Base-by-base conservation (phyloP, 768 basidiomycete genomes). In the Auriscalpium vulgare region DNA sequence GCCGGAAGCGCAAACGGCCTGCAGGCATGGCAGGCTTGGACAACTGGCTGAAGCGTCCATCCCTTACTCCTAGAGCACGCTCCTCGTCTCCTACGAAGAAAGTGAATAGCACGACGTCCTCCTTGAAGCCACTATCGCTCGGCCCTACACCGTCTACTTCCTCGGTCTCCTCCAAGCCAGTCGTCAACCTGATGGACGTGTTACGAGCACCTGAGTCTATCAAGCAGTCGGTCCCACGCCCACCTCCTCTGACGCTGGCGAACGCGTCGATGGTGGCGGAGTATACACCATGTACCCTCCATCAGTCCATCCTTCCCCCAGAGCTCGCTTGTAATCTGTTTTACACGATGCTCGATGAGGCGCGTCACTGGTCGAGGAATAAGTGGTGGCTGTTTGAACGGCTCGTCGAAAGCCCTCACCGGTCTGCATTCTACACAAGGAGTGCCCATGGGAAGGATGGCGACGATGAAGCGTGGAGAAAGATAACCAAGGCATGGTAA, bases 341-440 rank as follows among this genome's bases (percentile, higher is more conserved):
- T 67, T 84, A 91, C 59, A 76, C 75, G 0, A 85, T 92, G 87
- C 57, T 85, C 13, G 75, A 82, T 49, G 71, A 75, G 14, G 83
- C 88, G 17, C 74, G 69, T 43, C 63, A 68, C 8, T 92, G 89
- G 90, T 71, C 78, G 59, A 74, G 81, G 50, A 89, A 87, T 58
- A 87, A 83, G 62, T 92, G 90, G 91, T 91, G 85, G 84, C 75
- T 92, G 17, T 85, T 88, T 67, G 88, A 92, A 63, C 76, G 83
- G 19, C 58, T 91, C 13, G 91, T 91, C 2, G 88, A 91, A 69
- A 89, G 87, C 62, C 88, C 90, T 4, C 90, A 92, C 70, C 75
- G 81, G n/a, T 88, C 90, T 1, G 80, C 85, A 1, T 90, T 91
- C 69, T 92, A 80, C 69, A 81, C 80, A 5, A 71, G 88, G 50